Conservation (phyloP, 2,329 filamentous ascomycete species). For the Apiospora malaysiana region DNA sequence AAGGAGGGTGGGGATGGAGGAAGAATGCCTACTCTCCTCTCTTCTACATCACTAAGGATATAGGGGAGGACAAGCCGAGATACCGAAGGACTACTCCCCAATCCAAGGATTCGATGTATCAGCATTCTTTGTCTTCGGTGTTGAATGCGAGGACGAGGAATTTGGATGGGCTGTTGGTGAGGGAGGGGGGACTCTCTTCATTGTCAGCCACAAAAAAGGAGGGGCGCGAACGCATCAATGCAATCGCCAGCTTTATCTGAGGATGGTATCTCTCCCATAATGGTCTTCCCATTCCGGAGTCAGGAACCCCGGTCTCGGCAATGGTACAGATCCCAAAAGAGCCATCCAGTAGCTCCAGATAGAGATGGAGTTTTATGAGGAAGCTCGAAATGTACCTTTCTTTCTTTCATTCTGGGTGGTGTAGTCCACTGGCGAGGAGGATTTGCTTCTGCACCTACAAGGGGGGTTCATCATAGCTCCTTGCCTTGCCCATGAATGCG, state of each 20-base stretch:
- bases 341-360: neutral
- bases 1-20: neutral
- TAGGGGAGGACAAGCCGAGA: neutral
- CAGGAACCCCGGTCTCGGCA: neutral
- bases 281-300: neutral
- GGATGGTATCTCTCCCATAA: neutral
- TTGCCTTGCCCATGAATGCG: neutral
- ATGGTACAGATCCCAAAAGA: neutral
- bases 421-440: neutral
- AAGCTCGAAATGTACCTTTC: neutral
- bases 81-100: neutral
- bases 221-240: neutral
- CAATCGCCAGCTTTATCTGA: neutral
- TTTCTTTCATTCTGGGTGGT: neutral
- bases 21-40: neutral
- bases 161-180: slow-evolving; percentile 8
- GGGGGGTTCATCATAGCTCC: neutral
- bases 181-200: neutral
- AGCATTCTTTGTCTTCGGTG: neutral
- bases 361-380: neutral
- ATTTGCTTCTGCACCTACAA: neutral
- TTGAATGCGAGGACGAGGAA: neutral
- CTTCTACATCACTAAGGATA: neutral
- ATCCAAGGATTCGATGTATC: neutral
- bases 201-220: neutral